A percentile compares a stretch with the other conserved stretches of the same genome.
Evolutionary conservation across 495 filamentous ascomycete genomes (phyloP).

Genomic region (Annulohypoxylon bovei): DNA sequence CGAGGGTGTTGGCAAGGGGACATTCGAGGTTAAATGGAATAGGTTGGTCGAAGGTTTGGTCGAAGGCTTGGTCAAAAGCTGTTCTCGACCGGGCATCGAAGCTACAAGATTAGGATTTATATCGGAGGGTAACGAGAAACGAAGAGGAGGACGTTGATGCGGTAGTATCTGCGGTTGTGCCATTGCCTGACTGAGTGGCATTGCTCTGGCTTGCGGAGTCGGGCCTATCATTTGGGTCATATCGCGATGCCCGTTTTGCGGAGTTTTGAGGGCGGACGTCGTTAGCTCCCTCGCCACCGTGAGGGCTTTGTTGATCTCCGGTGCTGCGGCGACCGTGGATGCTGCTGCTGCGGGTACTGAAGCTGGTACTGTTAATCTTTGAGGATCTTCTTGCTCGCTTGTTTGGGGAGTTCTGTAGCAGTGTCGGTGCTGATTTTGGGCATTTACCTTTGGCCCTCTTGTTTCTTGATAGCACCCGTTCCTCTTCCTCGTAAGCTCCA

Average conservation of each 20-base stretch:
- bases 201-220: not conserved
- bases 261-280: not conserved
- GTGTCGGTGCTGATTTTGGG: not conserved
- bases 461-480: not conserved
- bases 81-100: not conserved
- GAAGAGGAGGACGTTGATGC: not conserved
- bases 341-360: not conserved
- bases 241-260: not conserved
- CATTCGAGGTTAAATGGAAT: not conserved
- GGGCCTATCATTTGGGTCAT: not conserved
- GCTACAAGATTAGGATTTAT: constrained; percentile 12
- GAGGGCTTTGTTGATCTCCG: not conserved
- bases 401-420: not conserved
- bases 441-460: constrained; percentile 14
- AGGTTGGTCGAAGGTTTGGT: not conserved
- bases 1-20: not conserved
- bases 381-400: constrained; percentile 8
- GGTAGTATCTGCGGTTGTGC: not conserved
- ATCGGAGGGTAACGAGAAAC: not conserved
- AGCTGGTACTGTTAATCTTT: constrained; percentile 17
- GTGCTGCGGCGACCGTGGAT: not conserved
- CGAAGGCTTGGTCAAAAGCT: too few species aligned
- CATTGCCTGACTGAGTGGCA: not conserved
- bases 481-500: constrained; percentile 17
- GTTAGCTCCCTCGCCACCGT: not conserved